These are phyloP conservation scores for Ogataea kodamae DNA, from an alignment of 805 yeast species.

Conservation along the genomic window DNA sequence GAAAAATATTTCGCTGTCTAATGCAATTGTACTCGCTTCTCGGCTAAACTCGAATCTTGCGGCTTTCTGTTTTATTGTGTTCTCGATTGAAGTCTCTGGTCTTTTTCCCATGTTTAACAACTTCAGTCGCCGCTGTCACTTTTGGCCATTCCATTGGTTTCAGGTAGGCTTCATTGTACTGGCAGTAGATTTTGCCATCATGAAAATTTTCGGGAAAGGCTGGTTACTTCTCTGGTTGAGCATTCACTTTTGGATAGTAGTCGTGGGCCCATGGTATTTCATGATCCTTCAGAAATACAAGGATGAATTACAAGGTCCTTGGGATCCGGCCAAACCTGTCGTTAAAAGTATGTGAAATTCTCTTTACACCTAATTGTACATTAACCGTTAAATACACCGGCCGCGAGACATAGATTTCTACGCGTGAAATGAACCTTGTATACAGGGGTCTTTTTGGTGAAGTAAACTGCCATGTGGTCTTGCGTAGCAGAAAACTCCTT, in stretches of 20 bases:
- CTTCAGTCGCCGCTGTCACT: slow-evolving; percentile 46
- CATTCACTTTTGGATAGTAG: slow-evolving; percentile 44
- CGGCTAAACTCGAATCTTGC: slow-evolving; percentile 67
- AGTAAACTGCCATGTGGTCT: slow-evolving; percentile 90
- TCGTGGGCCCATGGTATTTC: slow-evolving; percentile 68
- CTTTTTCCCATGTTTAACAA: slow-evolving; percentile 68
- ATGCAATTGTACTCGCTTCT: slow-evolving; percentile 89
- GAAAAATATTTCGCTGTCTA: slow-evolving; percentile 78
- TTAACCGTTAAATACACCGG: slow-evolving; percentile 71
- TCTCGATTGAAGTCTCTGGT: slow-evolving; percentile 67
- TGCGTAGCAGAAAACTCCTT: slow-evolving; percentile 75
- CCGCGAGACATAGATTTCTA: slow-evolving; percentile 87
- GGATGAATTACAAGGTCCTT: slow-evolving; percentile 85
- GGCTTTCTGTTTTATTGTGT: slow-evolving; percentile 80
- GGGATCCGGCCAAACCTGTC: slow-evolving; percentile 85
- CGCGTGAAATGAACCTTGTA: slow-evolving; percentile 90
- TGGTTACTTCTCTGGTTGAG: slow-evolving; percentile 48
- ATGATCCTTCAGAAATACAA: slow-evolving; percentile 71
- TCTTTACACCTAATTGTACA: slow-evolving; percentile 12
- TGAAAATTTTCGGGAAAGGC: slow-evolving; percentile 38
- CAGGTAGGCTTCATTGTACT: slow-evolving; percentile 28
- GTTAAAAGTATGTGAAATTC: slow-evolving; percentile 33
- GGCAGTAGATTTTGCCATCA: slow-evolving; percentile 34
- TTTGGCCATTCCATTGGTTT: slow-evolving; percentile 31
- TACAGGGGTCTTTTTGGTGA: slow-evolving; percentile 91